Conservation (phyloP, 371 early-diverging fungal genomes). For the Caulochytrium protostelioides region DNA sequence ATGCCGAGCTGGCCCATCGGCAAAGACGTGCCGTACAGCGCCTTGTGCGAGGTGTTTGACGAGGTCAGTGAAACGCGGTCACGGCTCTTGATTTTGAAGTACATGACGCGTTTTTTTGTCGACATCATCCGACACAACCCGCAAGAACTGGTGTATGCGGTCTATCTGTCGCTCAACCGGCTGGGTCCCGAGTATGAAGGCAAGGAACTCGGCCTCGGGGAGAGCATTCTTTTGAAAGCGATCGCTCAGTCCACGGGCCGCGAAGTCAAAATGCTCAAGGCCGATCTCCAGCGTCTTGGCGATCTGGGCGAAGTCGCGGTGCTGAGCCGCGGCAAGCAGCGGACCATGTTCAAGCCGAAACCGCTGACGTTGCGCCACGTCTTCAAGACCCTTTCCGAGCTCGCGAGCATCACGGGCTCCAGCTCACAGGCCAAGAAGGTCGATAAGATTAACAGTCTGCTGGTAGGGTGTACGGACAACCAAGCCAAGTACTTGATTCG, state of each 20-base stretch:
- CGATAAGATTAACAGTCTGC: constrained; percentile 54
- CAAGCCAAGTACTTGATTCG: constrained; percentile 87
- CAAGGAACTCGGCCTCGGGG: constrained; percentile 90
- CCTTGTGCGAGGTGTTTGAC: background rate
- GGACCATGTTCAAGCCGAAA: constrained; percentile 53
- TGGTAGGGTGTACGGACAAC: constrained; percentile 57
- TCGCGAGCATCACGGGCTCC: constrained; percentile 54
- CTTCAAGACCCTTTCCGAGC: constrained; percentile 66
- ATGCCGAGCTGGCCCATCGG: no score
- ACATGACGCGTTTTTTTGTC: background rate
- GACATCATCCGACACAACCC: background rate
- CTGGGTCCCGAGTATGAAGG: constrained; percentile 89
- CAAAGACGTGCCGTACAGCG: no score
- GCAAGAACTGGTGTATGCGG: background rate
- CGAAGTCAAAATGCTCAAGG: constrained; percentile 47
- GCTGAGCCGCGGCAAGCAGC: constrained; percentile 24
- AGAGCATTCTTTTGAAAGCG: constrained; percentile 78
- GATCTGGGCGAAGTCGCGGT: constrained; percentile 84
- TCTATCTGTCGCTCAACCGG: constrained; percentile 12
- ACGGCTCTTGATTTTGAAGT: no score
- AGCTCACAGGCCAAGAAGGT: constrained; percentile 61
- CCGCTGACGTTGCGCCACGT: constrained; percentile 57
- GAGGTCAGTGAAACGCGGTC: no score
- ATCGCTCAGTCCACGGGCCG: constrained; percentile 74
- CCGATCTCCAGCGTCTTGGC: constrained; percentile 51